Evolutionary conservation across 2,329 filamentous ascomycete genomes (phyloP).

Genomic region (Dothideomycetes sp.): DNA sequence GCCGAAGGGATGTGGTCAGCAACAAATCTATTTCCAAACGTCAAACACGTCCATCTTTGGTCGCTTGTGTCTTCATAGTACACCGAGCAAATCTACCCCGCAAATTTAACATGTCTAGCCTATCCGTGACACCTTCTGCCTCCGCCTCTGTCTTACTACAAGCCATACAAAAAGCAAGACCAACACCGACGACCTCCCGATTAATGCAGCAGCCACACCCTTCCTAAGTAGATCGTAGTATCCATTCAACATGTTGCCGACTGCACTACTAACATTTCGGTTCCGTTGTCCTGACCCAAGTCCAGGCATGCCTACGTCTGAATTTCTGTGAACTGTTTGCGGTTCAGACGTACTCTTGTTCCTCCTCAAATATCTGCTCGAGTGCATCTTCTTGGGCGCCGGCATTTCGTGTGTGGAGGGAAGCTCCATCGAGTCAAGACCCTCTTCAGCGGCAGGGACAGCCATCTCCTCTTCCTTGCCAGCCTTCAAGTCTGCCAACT

Average conservation of each 20-base stretch:
- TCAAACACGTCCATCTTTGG: too few relatives aligned
- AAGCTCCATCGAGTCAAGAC: too few relatives aligned
- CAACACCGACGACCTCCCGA: conserved; percentile 20
- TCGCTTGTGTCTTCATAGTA: too few relatives aligned
- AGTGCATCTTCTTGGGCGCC: conserved; percentile 10
- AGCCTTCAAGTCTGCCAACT: conserved; percentile 20
- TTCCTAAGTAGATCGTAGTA: conserved; percentile 40
- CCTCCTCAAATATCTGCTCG: not conserved
- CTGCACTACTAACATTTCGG: conserved; percentile 27
- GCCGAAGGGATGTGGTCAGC: too few relatives aligned
- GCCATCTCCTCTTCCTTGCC: conserved; percentile 6
- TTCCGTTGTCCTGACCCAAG: conserved; percentile 6
- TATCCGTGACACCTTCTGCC: not conserved
- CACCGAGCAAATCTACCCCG: too few relatives aligned
- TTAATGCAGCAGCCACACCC: conserved; percentile 33
- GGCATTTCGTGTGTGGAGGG: too few relatives aligned
- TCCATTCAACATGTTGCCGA: conserved; percentile 39
- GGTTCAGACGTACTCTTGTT: not conserved
- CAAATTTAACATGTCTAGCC: not conserved
- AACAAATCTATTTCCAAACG: too few relatives aligned
- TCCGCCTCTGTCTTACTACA: not conserved
- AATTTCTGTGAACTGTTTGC: not conserved
- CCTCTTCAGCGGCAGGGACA: conserved; percentile 15
- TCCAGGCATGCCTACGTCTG: conserved; percentile 6
- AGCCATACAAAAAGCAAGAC: conserved; percentile 9